Evolutionary conservation across 2,329 filamentous ascomycete species (phyloP).

Genomic region (Diaporthe amygdali): DNA sequence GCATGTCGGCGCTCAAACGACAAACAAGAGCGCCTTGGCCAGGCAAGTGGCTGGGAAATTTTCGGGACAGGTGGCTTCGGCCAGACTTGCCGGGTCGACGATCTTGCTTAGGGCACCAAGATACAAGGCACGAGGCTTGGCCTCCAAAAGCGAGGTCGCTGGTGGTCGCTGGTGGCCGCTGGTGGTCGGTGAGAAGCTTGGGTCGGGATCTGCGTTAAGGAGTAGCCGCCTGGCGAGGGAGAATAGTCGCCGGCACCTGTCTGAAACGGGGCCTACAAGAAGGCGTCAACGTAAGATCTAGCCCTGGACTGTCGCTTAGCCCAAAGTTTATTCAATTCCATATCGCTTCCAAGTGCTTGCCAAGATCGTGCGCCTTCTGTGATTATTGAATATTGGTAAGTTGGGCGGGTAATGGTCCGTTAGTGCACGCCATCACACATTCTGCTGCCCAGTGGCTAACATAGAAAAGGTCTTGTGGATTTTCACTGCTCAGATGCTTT

Average conservation of each 20-base stretch:
- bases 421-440: not conserved
- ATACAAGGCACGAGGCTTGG: not conserved
- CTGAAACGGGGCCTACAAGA: slow-evolving; percentile 24
- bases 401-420: not conserved
- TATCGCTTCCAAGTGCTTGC: not conserved
- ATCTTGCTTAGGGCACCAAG: not conserved
- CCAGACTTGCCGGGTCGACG: not conserved
- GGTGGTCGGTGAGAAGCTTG: not conserved
- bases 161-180: not conserved
- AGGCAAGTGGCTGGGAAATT: not conserved
- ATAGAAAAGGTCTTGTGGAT: slow-evolving; percentile 24
- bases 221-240: slow-evolving; percentile 13
- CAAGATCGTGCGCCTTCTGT: not conserved
- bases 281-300: not conserved
- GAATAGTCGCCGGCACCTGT: not conserved
- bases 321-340: not conserved
- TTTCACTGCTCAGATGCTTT: slow-evolving; percentile 29
- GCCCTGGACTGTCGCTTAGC: not conserved
- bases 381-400: not conserved
- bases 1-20: not conserved
- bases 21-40: not conserved
- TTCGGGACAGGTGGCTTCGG: not conserved
- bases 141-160: not conserved
- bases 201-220: slow-evolving; percentile 16
- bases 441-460: slow-evolving; percentile 18